Evolutionary conservation across 768 basidiomycete genomes (phyloP).

Genomic region (Serpula lacrymans): DNA sequence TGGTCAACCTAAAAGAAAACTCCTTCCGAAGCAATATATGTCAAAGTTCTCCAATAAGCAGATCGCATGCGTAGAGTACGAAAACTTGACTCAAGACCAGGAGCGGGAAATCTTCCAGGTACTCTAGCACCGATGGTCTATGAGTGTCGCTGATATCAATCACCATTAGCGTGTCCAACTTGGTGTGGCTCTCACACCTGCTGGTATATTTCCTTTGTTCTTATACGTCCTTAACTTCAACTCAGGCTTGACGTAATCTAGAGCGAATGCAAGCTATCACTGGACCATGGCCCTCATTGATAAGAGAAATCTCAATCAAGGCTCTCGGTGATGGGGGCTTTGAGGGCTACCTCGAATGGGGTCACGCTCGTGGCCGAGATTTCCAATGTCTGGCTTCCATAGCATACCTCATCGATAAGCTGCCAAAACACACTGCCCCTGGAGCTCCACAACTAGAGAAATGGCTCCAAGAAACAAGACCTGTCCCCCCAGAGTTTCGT

Average conservation of each 20-base stretch:
- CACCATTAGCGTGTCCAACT: slow-evolving; percentile 44
- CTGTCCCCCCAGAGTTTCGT: slow-evolving; percentile 24
- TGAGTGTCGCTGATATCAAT: no score
- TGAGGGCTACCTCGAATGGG: slow-evolving; percentile 39
- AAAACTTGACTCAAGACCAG: slow-evolving; percentile 42
- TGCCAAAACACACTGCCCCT: slow-evolving; percentile 24
- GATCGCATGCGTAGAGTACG: slow-evolving; percentile 54
- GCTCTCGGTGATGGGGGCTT: slow-evolving; percentile 35
- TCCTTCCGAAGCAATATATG: slow-evolving; percentile 32
- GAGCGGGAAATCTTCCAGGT: slow-evolving; percentile 70
- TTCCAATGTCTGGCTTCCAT: slow-evolving; percentile 43
- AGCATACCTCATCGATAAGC: slow-evolving; percentile 27
- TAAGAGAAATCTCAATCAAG: slow-evolving; percentile 37
- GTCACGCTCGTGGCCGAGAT: slow-evolving; percentile 41
- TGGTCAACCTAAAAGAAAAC: slow-evolving; percentile 18
- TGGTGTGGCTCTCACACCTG: slow-evolving; percentile 47
- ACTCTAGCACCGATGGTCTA: slow-evolving; percentile 2
- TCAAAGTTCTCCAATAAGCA: slow-evolving; percentile 42
- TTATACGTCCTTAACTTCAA: background rate
- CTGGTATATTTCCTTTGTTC: slow-evolving; percentile 30
- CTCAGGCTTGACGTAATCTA: slow-evolving; percentile 14
- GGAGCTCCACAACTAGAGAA: slow-evolving; percentile 30
- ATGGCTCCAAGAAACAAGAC: slow-evolving; percentile 30
- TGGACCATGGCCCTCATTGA: slow-evolving; percentile 41
- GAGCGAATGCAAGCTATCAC: slow-evolving; percentile 51